Evolutionary conservation across 306 rosid species (phyloP), one percentile per base, ranked within the genome.

Genomic region (Quercus suber): DNA sequence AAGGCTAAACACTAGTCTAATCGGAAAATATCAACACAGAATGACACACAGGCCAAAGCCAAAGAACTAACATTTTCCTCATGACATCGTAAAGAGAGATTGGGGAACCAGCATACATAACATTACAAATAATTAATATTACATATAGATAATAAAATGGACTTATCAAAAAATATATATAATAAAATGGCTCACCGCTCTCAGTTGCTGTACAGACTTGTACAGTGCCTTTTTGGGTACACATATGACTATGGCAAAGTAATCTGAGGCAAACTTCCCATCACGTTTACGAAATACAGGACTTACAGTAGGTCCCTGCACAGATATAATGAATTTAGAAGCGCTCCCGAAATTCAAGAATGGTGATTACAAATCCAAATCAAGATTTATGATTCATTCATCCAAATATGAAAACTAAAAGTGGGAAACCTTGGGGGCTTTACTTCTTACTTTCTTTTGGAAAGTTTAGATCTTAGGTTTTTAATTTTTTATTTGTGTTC

Each of bases 261-360:
- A 92, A 82, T 95, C 98, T 53, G 88, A 78, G 13, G 80, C 6
- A 19, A 88, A 87, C 80, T 82, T 78, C 76, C 99, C 98, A 60
- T 87, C 91, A 13, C 86, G 84, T 81, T 90, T 92, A 82, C 90
- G 75, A 84, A 85, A 95, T 18, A 95, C 99, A 5, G 98, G 92
- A 88, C 98, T 95, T 73, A 95, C 11, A 35, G 98, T 95, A 74
- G 98, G 99, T 73, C 99, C 99, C 99, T 95, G 87, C n/a, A 76
- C 25, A 79, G 18, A 53, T 65, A 83, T 85, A 41, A 56, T 27
- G 63, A 18, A 33, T 25, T 80, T 51, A 78, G 58, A 56, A 49
- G 45, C 33, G 37, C 51, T 28, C 55, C 57, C 55, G 51, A 52
- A 17, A 37, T 8, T 51, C 23, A 37, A 31, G 43, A 79, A 55